Evolutionary conservation across 2,329 filamentous ascomycete species (phyloP), one percentile per base, ranked within the genome.

Genomic region (Diplodia scrobiculata): DNA sequence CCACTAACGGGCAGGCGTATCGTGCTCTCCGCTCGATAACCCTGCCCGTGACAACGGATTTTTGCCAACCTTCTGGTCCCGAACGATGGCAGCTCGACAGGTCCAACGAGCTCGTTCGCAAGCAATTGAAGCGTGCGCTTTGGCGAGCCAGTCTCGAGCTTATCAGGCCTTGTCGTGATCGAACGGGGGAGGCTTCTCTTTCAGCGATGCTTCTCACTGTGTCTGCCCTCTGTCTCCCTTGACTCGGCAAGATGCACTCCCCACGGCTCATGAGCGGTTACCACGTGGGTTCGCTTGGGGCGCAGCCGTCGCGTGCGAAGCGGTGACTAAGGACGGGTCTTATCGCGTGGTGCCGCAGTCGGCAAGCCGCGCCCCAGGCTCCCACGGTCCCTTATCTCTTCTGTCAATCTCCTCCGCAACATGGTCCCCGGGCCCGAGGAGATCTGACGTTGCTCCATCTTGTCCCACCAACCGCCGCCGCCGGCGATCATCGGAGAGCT

Each of bases 241-340:
- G 3, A 2, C 17, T 19, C 55, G 38, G 32, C 13, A 21, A 25
- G 11, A 6, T 6, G 25, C 13, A 19, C 32, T 50, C 41, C 55
- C 55, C 55, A 60, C 55, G 55, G 27, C 7, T 5, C 21, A 5
- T 10, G n/a, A 2, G 17, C 14, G 29, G 3, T 4, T 13, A 19
- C 34, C 58, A 50, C 45, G 58, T 38, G 41, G n/a, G 2, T 19
- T 36, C 17, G 5, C 21, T 25, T 4, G 13, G 36, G 5, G 9
- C 5, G 21, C 36, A 41, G 45, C 3, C 38, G 29, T 32, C 7
- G 29, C 29, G 34, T 10, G 10, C 34, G 3, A 48, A 34, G 1
- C n/a, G 55, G 17, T 62, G 58, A 62, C 58, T 62, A 62, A 62
- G 27, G 58, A 17, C 41, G 45, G 41, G 58, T n/a, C 29, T 62